phyloP scores from a whole-genome alignment of 2,329 filamentous ascomycete genomes.

The Catunica adiposa region DNA sequence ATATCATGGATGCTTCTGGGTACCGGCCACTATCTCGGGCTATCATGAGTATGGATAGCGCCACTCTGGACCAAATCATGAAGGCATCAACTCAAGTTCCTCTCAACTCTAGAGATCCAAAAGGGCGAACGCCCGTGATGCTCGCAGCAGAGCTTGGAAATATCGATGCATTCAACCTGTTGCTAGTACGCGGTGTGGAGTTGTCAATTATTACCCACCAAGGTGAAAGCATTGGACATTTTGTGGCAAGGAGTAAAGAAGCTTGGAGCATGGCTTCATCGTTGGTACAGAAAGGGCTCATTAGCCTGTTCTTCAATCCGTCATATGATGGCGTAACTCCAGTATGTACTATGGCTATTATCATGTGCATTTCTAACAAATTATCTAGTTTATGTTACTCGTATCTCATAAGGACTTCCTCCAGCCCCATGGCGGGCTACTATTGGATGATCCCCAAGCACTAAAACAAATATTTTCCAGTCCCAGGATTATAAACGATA shows the following conservation, averaged over 20 bases:
- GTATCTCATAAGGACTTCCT: too few relatives aligned
- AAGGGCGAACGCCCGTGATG: conserved; percentile 5
- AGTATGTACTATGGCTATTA: neutral
- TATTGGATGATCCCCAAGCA: too few relatives aligned
- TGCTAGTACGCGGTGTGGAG: neutral
- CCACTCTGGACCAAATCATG: neutral
- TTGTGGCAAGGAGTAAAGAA: neutral
- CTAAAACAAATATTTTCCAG: too few relatives aligned
- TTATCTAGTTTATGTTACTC: too few relatives aligned
- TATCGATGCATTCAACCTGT: neutral
- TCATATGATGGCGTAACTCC: neutral
- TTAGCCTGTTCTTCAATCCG: neutral
- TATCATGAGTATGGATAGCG: neutral
- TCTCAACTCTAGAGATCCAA: neutral
- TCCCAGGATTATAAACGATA: too few relatives aligned
- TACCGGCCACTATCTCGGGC: neutral
- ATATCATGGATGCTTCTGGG: conserved; percentile 2
- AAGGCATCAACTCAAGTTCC: neutral
- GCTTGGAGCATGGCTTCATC: neutral
- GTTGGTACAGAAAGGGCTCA: neutral
- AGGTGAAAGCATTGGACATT: neutral
- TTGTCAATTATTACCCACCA: neutral
- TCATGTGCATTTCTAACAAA: too few relatives aligned
- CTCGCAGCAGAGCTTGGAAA: neutral
- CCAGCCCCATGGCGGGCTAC: too few relatives aligned